A percentile compares a stretch with the other conserved stretches of the same genome.
phyloP scores from a whole-genome alignment of 2,329 filamentous ascomycete species.

The Aspergillus ibericus region DNA sequence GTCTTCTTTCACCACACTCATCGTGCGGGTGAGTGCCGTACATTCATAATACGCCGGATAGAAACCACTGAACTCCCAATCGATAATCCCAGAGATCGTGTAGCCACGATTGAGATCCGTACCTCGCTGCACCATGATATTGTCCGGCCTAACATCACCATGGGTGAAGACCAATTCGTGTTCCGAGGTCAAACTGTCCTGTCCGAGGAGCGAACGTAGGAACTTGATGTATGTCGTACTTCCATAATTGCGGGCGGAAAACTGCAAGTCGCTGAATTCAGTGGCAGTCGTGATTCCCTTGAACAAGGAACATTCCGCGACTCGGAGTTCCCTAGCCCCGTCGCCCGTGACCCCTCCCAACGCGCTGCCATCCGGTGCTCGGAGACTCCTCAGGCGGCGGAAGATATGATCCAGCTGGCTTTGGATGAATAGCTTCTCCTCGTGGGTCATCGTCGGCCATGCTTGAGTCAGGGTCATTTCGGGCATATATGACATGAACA shows the following conservation, averaged over 20 bases:
- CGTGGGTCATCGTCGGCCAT: constrained; percentile 24
- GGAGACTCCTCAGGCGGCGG: constrained; percentile 20
- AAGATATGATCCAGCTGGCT: constrained; percentile 22
- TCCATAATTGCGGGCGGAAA: constrained; percentile 16
- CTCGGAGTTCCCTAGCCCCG: constrained; percentile 25
- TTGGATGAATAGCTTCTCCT: constrained; percentile 24
- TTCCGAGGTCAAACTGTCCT: constrained; percentile 7
- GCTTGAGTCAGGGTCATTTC: constrained; percentile 21
- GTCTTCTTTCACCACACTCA: constrained; percentile 24
- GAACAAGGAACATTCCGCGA: constrained; percentile 21
- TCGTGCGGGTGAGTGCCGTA: constrained; percentile 18
- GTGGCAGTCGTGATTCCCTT: constrained; percentile 19
- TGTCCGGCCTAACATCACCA: constrained; percentile 25
- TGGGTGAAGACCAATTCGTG: constrained; percentile 29
- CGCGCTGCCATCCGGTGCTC: constrained; percentile 10
- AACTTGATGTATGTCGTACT: constrained; percentile 25
- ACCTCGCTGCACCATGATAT: constrained; percentile 29
- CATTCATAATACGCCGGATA: constrained; percentile 33
- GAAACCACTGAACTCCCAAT: constrained; percentile 35
- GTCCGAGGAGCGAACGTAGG: constrained; percentile 22
- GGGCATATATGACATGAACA: constrained; percentile 32
- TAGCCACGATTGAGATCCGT: constrained; percentile 8
- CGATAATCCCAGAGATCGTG: constrained; percentile 29
- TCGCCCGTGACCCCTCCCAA: constrained; percentile 30
- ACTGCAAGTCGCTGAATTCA: not conserved